These are phyloP conservation scores for Vairimorpha necatrix DNA, from an alignment of 371 early-diverging fungal genomes.

Conservation along the genomic window DNA sequence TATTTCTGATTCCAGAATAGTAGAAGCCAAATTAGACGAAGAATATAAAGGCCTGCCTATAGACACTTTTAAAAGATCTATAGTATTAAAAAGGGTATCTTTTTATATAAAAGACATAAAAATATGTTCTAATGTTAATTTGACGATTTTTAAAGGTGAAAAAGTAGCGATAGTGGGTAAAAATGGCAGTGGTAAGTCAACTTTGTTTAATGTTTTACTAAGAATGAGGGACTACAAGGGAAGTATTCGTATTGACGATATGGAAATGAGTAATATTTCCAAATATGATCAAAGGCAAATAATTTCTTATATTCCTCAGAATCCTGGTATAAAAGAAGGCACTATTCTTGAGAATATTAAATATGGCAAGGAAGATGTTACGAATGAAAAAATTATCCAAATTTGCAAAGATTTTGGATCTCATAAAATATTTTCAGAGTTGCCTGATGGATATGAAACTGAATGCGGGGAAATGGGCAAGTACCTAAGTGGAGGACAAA, in stretches of 20 bases:
- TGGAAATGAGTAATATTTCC: constrained; percentile 34
- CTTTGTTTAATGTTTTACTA: constrained; percentile 67
- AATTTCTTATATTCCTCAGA: constrained; percentile 59
- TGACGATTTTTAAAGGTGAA: constrained; percentile 65
- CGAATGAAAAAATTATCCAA: constrained; percentile 30
- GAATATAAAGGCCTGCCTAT: constrained; percentile 12
- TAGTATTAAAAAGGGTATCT: background rate
- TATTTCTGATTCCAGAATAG: constrained; percentile 27
- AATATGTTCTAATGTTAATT: background rate
- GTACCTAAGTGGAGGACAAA: constrained; percentile 66
- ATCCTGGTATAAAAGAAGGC: constrained; percentile 45
- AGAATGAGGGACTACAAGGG: constrained; percentile 48
- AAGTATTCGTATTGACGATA: constrained; percentile 31
- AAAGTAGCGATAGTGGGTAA: constrained; percentile 66
- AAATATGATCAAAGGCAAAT: constrained; percentile 25
- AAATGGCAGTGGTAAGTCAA: constrained; percentile 68
- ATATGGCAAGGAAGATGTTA: constrained; percentile 25
- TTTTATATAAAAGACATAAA: background rate
- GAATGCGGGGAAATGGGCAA: constrained; percentile 64
- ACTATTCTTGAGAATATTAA: constrained; percentile 53
- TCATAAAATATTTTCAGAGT: constrained; percentile 50
- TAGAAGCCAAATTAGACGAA: background rate
- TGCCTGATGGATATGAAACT: constrained; percentile 71
- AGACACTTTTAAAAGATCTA: background rate
- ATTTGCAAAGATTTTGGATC: constrained; percentile 21